Evolutionary conservation across 352 stramenopile genomes (phyloP).

Genomic region (Pythium aristosporum): DNA sequence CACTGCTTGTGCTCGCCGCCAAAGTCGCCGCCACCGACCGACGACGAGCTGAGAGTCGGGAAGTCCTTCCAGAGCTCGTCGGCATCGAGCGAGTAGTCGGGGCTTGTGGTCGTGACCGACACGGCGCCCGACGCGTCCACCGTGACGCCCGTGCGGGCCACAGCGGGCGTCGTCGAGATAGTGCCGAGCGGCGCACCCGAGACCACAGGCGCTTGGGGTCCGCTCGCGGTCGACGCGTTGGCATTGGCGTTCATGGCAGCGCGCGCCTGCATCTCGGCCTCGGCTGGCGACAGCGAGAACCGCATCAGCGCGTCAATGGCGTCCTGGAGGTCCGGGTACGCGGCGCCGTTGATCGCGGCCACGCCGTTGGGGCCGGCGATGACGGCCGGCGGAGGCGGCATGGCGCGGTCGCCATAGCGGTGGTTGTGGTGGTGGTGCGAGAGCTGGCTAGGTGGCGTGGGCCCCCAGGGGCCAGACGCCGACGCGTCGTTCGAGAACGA

Average conservation of each 20-base stretch:
- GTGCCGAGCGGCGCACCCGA: conserved; percentile 28
- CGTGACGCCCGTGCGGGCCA: conserved; percentile 10
- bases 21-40: conserved; percentile 25
- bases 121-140: conserved; percentile 19
- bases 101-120: conserved; percentile 30
- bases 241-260: conserved; percentile 6
- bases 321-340: conserved; percentile 81
- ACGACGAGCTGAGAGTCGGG: conserved; percentile 36
- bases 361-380: conserved; percentile 20
- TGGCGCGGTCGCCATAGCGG: conserved; percentile 18
- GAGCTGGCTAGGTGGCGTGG: conserved; percentile 13
- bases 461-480: conserved; percentile 13
- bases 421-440: conserved; percentile 7
- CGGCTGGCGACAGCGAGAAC: conserved; percentile 65
- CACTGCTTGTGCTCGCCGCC: conserved; percentile 45
- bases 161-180: conserved; percentile 33
- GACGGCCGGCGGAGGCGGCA: conserved; percentile 33
- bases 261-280: conserved; percentile 34
- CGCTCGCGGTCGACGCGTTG: neutral
- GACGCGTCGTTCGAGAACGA: conserved; percentile 52
- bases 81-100: conserved; percentile 61
- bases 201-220: neutral
- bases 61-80: conserved; percentile 84
- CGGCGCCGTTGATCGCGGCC: conserved; percentile 29
- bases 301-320: conserved; percentile 88